These are phyloP conservation scores for Xylaria castorea DNA, from an alignment of 495 filamentous ascomycete species.

Conservation along the genomic window DNA sequence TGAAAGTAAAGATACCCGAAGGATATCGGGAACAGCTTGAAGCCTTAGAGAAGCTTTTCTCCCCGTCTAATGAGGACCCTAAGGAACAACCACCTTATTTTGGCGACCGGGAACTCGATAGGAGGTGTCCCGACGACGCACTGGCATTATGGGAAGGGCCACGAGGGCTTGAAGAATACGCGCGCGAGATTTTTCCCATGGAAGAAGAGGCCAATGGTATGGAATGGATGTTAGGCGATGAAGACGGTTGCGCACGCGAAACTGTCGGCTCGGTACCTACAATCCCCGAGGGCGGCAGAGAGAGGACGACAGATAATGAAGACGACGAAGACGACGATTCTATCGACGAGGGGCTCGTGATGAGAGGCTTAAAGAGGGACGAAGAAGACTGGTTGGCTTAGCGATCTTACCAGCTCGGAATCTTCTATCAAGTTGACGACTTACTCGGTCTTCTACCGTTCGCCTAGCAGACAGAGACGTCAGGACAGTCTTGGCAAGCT, in stretches of 20 bases:
- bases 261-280: constrained; percentile 7
- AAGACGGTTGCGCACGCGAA: constrained; percentile 34
- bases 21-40: constrained; percentile 92
- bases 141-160: constrained; percentile 88
- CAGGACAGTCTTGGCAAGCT: background rate
- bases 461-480: background rate
- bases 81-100: constrained; percentile 62
- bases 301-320: constrained; percentile 37
- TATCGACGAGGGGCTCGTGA: constrained; percentile 55
- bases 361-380: constrained; percentile 56
- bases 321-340: constrained; percentile 46
- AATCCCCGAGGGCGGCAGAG: constrained; percentile 35
- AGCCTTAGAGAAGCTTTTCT: constrained; percentile 69
- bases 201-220: constrained; percentile 94
- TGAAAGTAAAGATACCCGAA: constrained; percentile 83
- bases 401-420: constrained; percentile 5
- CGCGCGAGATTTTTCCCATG: constrained; percentile 89
- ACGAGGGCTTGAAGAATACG: constrained; percentile 93
- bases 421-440: constrained; percentile 5
- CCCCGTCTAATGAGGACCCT: constrained; percentile 62
- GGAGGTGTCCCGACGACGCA: constrained; percentile 71
- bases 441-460: background rate
- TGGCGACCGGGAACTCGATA: constrained; percentile 58
- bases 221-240: constrained; percentile 78
- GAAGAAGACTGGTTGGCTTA: constrained; percentile 60